phyloP scores from a whole-genome alignment of 192 early-diverging fungal species.

The Entophlyctis luteolus region DNA sequence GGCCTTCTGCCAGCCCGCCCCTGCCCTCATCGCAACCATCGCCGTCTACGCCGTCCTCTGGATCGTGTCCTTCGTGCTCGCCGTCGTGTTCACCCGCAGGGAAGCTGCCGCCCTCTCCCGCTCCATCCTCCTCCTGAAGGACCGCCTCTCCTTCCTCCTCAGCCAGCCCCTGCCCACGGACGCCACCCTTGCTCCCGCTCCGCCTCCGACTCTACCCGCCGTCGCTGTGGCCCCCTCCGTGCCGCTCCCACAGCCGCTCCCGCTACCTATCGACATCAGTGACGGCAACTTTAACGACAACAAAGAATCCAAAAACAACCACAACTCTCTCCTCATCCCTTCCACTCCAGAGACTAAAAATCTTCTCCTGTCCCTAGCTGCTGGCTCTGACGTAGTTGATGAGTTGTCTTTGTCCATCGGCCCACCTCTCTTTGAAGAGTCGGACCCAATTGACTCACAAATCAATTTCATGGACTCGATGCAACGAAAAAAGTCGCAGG shows the following conservation, averaged over 20 bases:
- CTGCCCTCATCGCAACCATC: not conserved
- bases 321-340: slow-evolving; percentile 5
- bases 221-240: not conserved
- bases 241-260: not conserved
- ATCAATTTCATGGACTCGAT: too few relatives aligned
- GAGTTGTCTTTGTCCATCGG: not conserved
- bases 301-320: not conserved
- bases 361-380: slow-evolving; percentile 8
- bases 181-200: not conserved
- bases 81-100: not conserved
- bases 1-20: too few relatives aligned
- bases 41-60: not conserved
- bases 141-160: not conserved
- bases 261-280: too few relatives aligned
- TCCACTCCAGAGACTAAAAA: slow-evolving; percentile 13
- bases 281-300: too few relatives aligned
- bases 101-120: not conserved
- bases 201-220: not conserved
- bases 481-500: too few relatives aligned
- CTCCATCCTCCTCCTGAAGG: not conserved
- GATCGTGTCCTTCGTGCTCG: slow-evolving; percentile 8
- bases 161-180: too few relatives aligned
- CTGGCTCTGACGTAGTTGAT: not conserved
- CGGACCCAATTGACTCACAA: too few relatives aligned
- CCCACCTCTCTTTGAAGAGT: too few relatives aligned